These are phyloP conservation scores for Monotropa hypopitys DNA, from an alignment of 179 eudicot species.

Conservation along the genomic window DNA sequence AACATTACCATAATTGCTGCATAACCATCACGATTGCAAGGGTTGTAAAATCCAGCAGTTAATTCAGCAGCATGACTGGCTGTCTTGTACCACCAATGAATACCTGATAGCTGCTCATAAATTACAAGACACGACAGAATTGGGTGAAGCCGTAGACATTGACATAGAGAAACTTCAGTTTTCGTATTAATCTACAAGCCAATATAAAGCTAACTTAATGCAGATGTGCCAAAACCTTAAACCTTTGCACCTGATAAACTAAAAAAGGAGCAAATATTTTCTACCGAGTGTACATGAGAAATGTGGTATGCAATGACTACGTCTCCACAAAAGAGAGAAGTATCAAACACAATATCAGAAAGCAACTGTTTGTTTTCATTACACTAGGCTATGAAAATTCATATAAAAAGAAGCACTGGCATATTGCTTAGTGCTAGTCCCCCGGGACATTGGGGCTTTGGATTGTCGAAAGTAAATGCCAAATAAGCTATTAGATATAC, in stretches of 20 bases:
- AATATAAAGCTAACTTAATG: not conserved
- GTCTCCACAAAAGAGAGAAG: not conserved
- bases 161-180: not conserved
- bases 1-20: conserved; percentile 53
- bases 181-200: not conserved
- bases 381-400: not conserved
- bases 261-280: not conserved
- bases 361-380: not conserved
- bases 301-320: not conserved
- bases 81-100: conserved; percentile 95
- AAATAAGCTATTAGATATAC: not conserved
- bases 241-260: not conserved
- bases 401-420: not conserved
- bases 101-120: conserved; percentile 57
- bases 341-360: not conserved
- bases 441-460: too few relatives aligned
- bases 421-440: not conserved
- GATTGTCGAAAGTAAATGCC: not conserved
- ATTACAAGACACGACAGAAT: conserved; percentile 10
- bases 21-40: conserved; percentile 83
- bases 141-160: not conserved
- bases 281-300: not conserved
- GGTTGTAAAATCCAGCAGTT: conserved; percentile 81
- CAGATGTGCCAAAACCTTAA: not conserved
- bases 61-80: conserved; percentile 94